Evolutionary conservation across 345 rosid genomes (phyloP).

Genomic region (Euphorbia pulcherrima): DNA sequence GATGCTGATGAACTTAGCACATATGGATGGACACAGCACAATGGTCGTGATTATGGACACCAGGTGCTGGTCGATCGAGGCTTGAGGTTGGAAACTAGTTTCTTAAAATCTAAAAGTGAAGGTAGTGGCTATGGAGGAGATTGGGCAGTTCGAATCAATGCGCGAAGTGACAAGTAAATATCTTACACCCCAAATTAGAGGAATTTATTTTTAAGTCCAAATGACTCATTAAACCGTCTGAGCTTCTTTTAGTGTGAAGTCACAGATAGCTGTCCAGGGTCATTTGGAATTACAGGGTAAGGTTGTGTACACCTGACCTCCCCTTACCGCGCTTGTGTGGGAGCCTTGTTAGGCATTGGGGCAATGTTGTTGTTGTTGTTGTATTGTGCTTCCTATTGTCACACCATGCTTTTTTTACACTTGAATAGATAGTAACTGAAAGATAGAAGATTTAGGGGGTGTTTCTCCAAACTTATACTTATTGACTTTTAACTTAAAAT

Average conservation of each 20-base stretch:
- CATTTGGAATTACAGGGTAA: too few species aligned
- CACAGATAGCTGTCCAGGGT: too few species aligned
- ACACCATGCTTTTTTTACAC: not conserved
- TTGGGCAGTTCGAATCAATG: slow-evolving; percentile 72
- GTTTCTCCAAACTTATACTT: too few species aligned
- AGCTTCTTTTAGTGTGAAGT: too few species aligned
- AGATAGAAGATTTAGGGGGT: not conserved
- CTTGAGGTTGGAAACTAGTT: slow-evolving; percentile 61
- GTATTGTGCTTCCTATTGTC: not conserved
- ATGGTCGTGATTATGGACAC: slow-evolving; percentile 83
- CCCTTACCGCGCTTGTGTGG: too few species aligned
- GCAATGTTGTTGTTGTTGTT: too few species aligned
- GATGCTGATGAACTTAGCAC: slow-evolving; percentile 57
- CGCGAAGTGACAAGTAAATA: slow-evolving; percentile 45
- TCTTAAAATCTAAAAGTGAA: slow-evolving; percentile 62
- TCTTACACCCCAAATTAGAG: not conserved
- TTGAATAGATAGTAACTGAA: not conserved
- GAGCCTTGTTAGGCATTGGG: too few species aligned
- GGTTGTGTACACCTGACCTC: too few species aligned
- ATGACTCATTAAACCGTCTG: too few species aligned
- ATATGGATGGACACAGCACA: slow-evolving; percentile 84
- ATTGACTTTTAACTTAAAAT: too few species aligned
- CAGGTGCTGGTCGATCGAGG: slow-evolving; percentile 68
- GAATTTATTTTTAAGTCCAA: not conserved
- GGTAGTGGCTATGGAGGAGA: slow-evolving; percentile 95